phyloP scores from a whole-genome alignment of 352 stramenopile genomes.

The Plasmopara halstedii region DNA sequence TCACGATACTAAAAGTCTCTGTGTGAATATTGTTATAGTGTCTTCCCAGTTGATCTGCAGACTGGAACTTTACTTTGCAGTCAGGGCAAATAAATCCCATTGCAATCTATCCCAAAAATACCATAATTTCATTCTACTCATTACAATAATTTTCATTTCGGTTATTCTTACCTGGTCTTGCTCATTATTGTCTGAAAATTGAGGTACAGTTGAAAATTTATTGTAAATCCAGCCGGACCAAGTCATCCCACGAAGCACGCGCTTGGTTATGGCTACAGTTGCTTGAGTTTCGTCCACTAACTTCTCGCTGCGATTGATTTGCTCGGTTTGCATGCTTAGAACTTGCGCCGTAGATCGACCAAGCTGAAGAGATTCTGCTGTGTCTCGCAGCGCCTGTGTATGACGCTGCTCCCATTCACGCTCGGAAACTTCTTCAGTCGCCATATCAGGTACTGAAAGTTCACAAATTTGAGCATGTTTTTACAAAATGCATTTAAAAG shows the following conservation, averaged over 20 bases:
- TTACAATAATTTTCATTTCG: no score
- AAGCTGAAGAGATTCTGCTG: conserved; percentile 46
- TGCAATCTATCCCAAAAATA: conserved; percentile 53
- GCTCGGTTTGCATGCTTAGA: conserved; percentile 60
- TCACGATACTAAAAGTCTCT: not conserved
- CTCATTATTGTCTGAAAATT: conserved; percentile 4
- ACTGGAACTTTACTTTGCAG: conserved; percentile 62
- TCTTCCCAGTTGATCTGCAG: conserved; percentile 36
- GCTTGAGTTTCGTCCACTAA: conserved; percentile 55
- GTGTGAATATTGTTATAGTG: conserved; percentile 56
- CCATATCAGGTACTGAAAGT: not conserved
- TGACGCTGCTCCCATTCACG: conserved; percentile 32
- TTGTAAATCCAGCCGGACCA: conserved; percentile 81
- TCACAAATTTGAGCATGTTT: no score
- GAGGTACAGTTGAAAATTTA: conserved; percentile 37
- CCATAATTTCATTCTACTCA: no score
- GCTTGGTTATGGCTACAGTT: conserved; percentile 47
- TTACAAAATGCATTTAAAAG: no score
- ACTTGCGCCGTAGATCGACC: conserved; percentile 48
- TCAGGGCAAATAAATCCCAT: conserved; percentile 85
- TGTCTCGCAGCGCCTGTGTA: conserved; percentile 37
- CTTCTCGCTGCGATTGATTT: conserved; percentile 47
- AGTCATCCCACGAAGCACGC: conserved; percentile 56
- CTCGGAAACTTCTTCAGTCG: not conserved
- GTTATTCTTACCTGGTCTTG: conserved; percentile 8